Evolutionary conservation across 2,329 filamentous ascomycete species (phyloP).

Genomic region (Scedosporium minutisporum): DNA sequence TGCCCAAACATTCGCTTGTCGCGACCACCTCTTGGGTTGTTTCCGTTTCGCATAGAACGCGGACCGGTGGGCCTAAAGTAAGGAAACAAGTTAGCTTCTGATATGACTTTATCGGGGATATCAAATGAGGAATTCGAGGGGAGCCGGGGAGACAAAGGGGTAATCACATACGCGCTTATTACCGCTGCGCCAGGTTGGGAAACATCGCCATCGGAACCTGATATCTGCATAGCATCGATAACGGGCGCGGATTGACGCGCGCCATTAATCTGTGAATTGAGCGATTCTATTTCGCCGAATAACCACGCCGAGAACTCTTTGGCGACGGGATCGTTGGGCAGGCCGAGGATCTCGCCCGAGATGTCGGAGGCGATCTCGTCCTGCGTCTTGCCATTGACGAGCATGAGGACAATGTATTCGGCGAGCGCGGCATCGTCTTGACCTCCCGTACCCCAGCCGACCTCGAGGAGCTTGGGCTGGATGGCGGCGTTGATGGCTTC

Average conservation of each 20-base stretch:
- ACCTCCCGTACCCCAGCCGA: slow-evolving; percentile 79
- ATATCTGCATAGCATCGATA: slow-evolving; percentile 17
- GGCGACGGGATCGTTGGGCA: slow-evolving; percentile 76
- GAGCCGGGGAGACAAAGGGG: background rate
- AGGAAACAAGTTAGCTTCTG: slow-evolving; percentile 1
- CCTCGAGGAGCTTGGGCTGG: slow-evolving; percentile 83
- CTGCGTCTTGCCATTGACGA: slow-evolving; percentile 88
- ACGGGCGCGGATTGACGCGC: slow-evolving; percentile 17
- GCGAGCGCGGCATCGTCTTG: slow-evolving; percentile 72
- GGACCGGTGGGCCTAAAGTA: slow-evolving; percentile 74
- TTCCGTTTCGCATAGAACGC: slow-evolving; percentile 70
- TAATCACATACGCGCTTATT: slow-evolving; percentile 47
- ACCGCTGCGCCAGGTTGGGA: slow-evolving; percentile 18
- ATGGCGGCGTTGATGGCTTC: slow-evolving; percentile 74
- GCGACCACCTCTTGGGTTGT: slow-evolving; percentile 44
- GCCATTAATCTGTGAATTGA: slow-evolving; percentile 56
- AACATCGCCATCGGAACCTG: slow-evolving; percentile 21
- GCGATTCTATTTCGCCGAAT: slow-evolving; percentile 70
- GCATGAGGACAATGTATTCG: slow-evolving; percentile 96
- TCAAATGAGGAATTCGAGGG: slow-evolving; percentile 25
- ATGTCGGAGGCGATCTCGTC: slow-evolving; percentile 83
- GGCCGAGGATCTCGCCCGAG: slow-evolving; percentile 72
- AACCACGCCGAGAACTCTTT: slow-evolving; percentile 84
- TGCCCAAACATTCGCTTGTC: slow-evolving; percentile 73
- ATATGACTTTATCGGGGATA: slow-evolving; percentile 9